Evolutionary conservation across 2,329 filamentous ascomycete species (phyloP).

Genomic region (Fusarium nygamai): DNA sequence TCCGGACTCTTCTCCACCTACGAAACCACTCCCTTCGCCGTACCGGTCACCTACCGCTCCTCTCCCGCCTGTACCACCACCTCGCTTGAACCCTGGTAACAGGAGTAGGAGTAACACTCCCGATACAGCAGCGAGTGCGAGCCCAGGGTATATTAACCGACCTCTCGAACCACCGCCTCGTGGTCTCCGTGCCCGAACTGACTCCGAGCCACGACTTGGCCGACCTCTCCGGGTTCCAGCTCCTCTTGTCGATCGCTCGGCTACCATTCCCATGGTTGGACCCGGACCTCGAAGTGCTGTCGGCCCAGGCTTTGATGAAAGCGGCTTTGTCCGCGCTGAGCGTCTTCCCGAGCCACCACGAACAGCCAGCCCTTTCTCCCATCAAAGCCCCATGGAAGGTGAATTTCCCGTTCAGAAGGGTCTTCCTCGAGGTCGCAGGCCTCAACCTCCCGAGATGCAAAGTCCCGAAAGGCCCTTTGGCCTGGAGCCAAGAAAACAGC

Average conservation of each 20-base stretch:
- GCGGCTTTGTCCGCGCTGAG: slow-evolving; percentile 32
- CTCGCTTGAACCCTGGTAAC: slow-evolving; percentile 14
- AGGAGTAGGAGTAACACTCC: slow-evolving; percentile 19
- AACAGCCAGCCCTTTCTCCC: slow-evolving; percentile 43
- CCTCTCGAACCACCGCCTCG: slow-evolving; percentile 42
- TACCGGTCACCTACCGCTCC: slow-evolving; percentile 21
- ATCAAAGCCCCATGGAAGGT: slow-evolving; percentile 43
- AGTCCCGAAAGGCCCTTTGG: slow-evolving; percentile 15
- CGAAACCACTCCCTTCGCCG: slow-evolving; percentile 23
- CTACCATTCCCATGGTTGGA: slow-evolving; percentile 9
- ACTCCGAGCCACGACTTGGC: slow-evolving; percentile 36
- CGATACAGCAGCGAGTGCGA: not conserved
- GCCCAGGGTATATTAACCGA: slow-evolving; percentile 32
- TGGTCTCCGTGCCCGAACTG: slow-evolving; percentile 42
- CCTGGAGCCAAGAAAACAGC: slow-evolving; percentile 35
- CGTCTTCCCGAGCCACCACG: slow-evolving; percentile 31
- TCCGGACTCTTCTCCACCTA: slow-evolving; percentile 21
- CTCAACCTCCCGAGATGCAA: slow-evolving; percentile 12
- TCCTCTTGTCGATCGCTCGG: slow-evolving; percentile 29
- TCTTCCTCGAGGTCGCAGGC: slow-evolving; percentile 49
- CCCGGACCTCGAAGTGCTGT: slow-evolving; percentile 36
- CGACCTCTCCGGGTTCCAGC: slow-evolving; percentile 40
- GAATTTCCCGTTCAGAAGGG: slow-evolving; percentile 49
- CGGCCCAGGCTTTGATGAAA: slow-evolving; percentile 35
- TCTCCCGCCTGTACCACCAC: slow-evolving; percentile 29